Conservation (phyloP, 2,329 filamentous ascomycete species). For the Diaporthe sp. region DNA sequence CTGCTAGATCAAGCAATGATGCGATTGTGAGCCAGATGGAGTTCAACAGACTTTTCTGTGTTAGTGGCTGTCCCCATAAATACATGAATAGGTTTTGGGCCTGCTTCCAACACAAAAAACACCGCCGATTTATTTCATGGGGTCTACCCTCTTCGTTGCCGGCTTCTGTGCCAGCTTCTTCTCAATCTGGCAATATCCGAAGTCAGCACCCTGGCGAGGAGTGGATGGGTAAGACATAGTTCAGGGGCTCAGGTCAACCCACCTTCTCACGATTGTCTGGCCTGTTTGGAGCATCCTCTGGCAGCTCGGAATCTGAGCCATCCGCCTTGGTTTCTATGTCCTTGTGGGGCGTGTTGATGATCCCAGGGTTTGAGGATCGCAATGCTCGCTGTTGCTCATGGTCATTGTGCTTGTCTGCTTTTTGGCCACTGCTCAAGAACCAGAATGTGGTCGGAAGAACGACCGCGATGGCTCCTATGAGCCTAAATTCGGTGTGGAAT, state of each 20-base stretch:
- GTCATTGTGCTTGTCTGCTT: constrained; percentile 19
- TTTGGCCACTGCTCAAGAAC: constrained; percentile 20
- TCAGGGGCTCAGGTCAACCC: background rate
- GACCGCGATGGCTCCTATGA: constrained; percentile 2
- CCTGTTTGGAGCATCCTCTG: constrained; percentile 21
- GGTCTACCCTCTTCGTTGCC: constrained; percentile 41
- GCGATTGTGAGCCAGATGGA: background rate
- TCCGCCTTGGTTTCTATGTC: constrained; percentile 25
- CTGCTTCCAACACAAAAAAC: background rate
- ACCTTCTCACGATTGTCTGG: constrained; percentile 38
- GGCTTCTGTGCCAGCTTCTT: constrained; percentile 48
- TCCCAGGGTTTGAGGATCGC: constrained; percentile 12
- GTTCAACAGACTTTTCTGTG: background rate
- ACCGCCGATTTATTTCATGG: constrained; percentile 11
- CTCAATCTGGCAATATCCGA: constrained; percentile 44
- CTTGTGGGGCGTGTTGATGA: background rate
- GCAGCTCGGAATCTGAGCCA: constrained; percentile 22
- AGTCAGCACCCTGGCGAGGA: constrained; percentile 10
- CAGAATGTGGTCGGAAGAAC: background rate
- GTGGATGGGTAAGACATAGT: background rate
- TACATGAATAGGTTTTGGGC: background rate
- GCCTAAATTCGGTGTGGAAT: background rate
- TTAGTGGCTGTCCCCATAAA: background rate
- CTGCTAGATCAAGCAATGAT: background rate
- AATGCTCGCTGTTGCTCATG: constrained; percentile 14